A percentile compares a stretch with the other conserved stretches of the same genome.
These are phyloP conservation scores for Nigrospora osmanthi DNA, from an alignment of 2,329 filamentous ascomycete genomes.

Conservation along the genomic window DNA sequence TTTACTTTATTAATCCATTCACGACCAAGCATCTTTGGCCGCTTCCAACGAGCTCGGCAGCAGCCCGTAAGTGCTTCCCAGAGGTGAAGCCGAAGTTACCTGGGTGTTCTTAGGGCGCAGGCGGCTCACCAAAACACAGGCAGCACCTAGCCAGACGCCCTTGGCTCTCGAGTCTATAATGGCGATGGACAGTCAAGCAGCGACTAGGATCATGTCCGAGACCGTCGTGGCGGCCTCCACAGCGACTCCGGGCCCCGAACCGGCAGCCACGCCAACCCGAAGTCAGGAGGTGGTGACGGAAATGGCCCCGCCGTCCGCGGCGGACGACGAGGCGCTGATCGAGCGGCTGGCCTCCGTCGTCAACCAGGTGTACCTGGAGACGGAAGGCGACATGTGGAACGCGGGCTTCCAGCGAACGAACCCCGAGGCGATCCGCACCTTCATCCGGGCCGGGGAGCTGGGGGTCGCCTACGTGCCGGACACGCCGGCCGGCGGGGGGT, in stretches of 20 bases:
- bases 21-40: too few relatives aligned
- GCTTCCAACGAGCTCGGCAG: too few relatives aligned
- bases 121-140: too few relatives aligned
- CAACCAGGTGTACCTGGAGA: slow-evolving; percentile 38
- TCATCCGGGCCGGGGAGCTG: slow-evolving; percentile 14
- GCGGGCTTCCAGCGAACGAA: slow-evolving; percentile 14
- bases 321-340: slow-evolving; percentile 8
- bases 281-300: slow-evolving; percentile 5
- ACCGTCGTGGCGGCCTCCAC: slow-evolving; percentile 7
- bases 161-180: not conserved
- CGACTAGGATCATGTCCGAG: slow-evolving; percentile 2
- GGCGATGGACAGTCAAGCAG: not conserved
- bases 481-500: too few relatives aligned
- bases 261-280: not conserved
- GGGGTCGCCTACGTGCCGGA: slow-evolving; percentile 8
- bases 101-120: too few relatives aligned
- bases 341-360: slow-evolving; percentile 9
- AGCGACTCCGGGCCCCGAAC: not conserved
- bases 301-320: slow-evolving; percentile 8
- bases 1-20: too few relatives aligned
- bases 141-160: too few relatives aligned
- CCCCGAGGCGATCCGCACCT: slow-evolving; percentile 7
- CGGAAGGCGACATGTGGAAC: slow-evolving; percentile 42
- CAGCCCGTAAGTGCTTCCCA: too few relatives aligned
- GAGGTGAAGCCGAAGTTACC: too few relatives aligned